Base-by-base conservation (phyloP, 768 basidiomycete species). In the Naganishia antarctica region DNA sequence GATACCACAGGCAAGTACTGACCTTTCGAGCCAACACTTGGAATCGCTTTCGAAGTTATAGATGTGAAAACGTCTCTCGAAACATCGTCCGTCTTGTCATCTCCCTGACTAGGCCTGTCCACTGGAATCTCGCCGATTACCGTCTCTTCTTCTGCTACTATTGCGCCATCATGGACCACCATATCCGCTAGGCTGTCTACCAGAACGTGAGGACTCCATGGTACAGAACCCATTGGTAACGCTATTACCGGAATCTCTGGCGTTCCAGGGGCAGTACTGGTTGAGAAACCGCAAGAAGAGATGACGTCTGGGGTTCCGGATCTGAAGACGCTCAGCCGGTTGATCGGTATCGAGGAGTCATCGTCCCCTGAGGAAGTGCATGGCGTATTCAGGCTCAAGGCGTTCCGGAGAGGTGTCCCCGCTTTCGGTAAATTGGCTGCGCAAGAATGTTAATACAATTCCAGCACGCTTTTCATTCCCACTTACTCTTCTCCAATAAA, bases 401-500 rank as follows among this genome's bases (percentile, higher is more conserved):
- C n/a, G 37, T 34, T 21, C 13, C 53, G 15, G 2, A 57, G 21
- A 32, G 53, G 53, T 23, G 53, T 57, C 11, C 53, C 16, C 13
- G 37, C 18, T 25, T 18, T 23, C 31, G 37, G 21, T 18, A 29
- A 7, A 26, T 41, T 26, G 12, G n/a, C 53, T 57, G 23, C 26
- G 23, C 23, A 57, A 18, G 15, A 31, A 9, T 25, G 4, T 21
- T 40, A 2, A 7, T 13, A 13, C 8, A 37, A n/a, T n/a, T 40
- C 34, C 12, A 9, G 3, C 15, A 26, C 9, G 6, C 12, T 41
- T 37, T n/a, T n/a, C n/a, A n/a, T n/a, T n/a, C n/a, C n/a, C 18
- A 41, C 66, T 67, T 18, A 50, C 45, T 32, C 41, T 59, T 26
- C 37, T 58, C 31, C 4, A 58, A 29, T n/a, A 60, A 58, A 15